Evolutionary conservation across 208 protist genomes (phyloP).

Genomic region (Herpetomonas tarakana): DNA sequence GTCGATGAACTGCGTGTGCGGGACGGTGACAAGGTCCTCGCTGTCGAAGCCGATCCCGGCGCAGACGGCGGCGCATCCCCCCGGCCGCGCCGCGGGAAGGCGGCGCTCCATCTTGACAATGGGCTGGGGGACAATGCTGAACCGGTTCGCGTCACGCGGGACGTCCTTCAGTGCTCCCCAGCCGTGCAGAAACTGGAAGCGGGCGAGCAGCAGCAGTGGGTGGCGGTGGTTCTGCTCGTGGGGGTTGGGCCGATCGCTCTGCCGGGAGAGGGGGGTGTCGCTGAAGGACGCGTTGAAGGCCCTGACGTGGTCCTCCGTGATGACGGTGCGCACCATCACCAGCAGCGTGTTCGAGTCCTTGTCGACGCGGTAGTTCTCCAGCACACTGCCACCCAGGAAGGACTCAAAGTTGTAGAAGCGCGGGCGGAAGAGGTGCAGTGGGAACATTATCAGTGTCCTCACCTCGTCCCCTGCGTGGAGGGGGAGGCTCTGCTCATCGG

Average conservation of each 20-base stretch:
- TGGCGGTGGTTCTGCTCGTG: background rate
- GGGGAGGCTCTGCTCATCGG: constrained; percentile 4
- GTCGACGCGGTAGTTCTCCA: constrained; percentile 59
- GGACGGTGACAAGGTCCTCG: background rate
- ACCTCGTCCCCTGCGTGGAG: constrained; percentile 48
- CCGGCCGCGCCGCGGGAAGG: background rate
- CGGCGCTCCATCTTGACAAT: constrained; percentile 36
- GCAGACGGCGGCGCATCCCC: background rate
- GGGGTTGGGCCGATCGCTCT: background rate
- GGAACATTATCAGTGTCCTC: constrained; percentile 56
- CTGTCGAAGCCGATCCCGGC: constrained; percentile 5
- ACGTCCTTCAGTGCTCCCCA: constrained; percentile 62
- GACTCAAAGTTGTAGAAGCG: constrained; percentile 63
- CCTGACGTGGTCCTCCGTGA: constrained; percentile 41
- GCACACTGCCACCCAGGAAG: constrained; percentile 20
- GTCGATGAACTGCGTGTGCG: constrained; percentile 26
- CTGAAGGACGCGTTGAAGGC: constrained; percentile 24
- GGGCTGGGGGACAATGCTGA: constrained; percentile 69
- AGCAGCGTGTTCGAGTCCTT: constrained; percentile 58
- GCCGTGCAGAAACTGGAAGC: constrained; percentile 53
- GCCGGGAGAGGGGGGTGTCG: constrained; percentile 2
- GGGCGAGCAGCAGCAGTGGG: constrained; percentile 39
- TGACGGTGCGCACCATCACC: constrained; percentile 40
- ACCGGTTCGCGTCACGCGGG: constrained; percentile 70
- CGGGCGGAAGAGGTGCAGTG: constrained; percentile 67